Evolutionary conservation across 306 rosid species (phyloP).

Genomic region (Echinosophora koreensis): DNA sequence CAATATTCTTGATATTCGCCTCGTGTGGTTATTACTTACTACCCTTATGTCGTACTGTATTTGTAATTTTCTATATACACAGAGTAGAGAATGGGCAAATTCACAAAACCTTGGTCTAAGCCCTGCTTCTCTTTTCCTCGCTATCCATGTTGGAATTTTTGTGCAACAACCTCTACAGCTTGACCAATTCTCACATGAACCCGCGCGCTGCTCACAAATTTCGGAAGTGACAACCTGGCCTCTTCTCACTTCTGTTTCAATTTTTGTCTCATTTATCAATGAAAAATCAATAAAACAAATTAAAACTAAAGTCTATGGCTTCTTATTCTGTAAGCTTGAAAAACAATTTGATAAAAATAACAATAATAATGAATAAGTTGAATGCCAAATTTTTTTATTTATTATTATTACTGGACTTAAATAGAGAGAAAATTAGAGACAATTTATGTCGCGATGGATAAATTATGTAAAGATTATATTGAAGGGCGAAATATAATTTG

Average conservation of each 20-base stretch:
- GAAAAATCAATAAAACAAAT: background rate
- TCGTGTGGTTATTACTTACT: background rate
- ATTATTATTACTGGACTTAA: too few species aligned
- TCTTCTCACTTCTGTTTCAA: background rate
- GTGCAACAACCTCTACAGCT: background rate
- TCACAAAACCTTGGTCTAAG: background rate
- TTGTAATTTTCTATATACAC: background rate
- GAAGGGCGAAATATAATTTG: too few species aligned
- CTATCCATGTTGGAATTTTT: background rate
- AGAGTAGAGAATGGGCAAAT: background rate
- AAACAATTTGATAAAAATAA: background rate
- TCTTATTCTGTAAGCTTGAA: background rate
- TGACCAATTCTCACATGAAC: constrained; percentile 6
- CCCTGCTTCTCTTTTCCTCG: background rate
- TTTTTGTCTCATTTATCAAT: background rate
- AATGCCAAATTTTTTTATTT: too few species aligned
- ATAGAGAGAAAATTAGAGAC: too few species aligned
- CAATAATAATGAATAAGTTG: too few species aligned
- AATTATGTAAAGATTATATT: too few species aligned
- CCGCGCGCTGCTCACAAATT: background rate
- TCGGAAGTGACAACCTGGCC: constrained; percentile 6
- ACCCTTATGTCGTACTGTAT: background rate
- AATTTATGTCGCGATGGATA: too few species aligned
- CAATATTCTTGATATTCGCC: background rate
- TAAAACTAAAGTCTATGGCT: too few species aligned